Evolutionary conservation across 2,329 filamentous ascomycete genomes (phyloP), one percentile per base, ranked within the genome.

Genomic region (Chaetomiaceae sp.): DNA sequence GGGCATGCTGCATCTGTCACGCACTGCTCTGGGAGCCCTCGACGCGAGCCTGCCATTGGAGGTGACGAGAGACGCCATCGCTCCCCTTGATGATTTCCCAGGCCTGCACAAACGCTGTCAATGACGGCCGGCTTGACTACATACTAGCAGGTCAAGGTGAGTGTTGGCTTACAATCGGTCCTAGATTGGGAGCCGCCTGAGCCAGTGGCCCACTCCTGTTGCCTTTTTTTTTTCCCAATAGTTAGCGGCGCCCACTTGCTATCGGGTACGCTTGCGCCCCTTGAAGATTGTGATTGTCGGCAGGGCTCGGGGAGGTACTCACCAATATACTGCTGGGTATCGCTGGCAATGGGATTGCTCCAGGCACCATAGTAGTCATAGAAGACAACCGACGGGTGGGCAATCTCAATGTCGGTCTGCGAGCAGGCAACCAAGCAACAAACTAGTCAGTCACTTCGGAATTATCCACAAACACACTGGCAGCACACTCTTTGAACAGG

Each of bases 291-390:
- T n/a, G n/a, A n/a, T n/a, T n/a, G n/a, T n/a, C n/a, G n/a, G n/a
- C n/a, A n/a, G n/a, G n/a, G n/a, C n/a, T n/a, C n/a, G 2, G 9
- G n/a, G 11, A 1, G 18, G 3, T 12, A 37, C 53, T 67, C 62
- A 50, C 66, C 37, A 29, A 76, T 61, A 50, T 78, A 78, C 15
- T 56, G 52, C 19, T 63, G 51, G 37, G 62, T 62, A 55, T 78
- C 74, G 6, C 59, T 60, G 7, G 52, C 53, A 41, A 68, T 71
- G 0, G 74, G 73, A 29, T 65, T 64, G 56, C 75, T 63, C 50
- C 71, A 86, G 3, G 81, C 81, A 42, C 66, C 71, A 57, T 81
- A 83, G 58, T 82, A 84, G 65, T 84, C 76, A 56, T 86, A 86
- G 60, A 78, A 78, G 6, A 69, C 64, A 3, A 71, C 68, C 34